phyloP scores from a whole-genome alignment of 768 basidiomycete genomes.

The Leccinum uliginosum region DNA sequence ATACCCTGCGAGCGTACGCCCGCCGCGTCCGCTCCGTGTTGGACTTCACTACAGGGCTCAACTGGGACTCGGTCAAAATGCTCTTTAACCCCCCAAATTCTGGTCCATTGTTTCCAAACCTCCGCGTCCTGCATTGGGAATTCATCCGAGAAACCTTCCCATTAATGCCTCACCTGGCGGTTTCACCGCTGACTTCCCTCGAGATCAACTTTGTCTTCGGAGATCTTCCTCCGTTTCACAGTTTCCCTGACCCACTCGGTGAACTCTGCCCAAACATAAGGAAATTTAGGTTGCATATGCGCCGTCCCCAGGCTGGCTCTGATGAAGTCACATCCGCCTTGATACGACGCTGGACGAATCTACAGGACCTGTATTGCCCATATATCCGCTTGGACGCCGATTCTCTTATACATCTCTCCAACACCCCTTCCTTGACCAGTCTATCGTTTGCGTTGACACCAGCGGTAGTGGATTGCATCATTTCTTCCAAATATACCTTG shows the following conservation, averaged over 20 bases:
- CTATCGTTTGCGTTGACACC: constrained; percentile 9
- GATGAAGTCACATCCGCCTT: constrained; percentile 12
- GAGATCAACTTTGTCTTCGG: constrained; percentile 20
- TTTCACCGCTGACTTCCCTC: constrained; percentile 13
- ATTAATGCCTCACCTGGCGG: constrained; percentile 14
- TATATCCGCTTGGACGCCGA: constrained; percentile 11
- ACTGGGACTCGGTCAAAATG: constrained; percentile 9
- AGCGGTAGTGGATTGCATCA: not conserved
- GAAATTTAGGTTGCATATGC: constrained; percentile 11
- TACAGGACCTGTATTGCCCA: constrained; percentile 14
- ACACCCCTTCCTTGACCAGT: constrained; percentile 9
- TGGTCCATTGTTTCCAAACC: constrained; percentile 18
- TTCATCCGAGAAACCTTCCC: constrained; percentile 13
- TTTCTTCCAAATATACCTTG: not conserved
- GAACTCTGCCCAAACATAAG: constrained; percentile 12
- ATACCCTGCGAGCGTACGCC: constrained; percentile 2
- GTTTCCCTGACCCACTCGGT: constrained; percentile 14
- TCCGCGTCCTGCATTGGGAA: constrained; percentile 19
- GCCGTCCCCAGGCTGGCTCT: constrained; percentile 7
- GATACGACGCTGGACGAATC: constrained; percentile 13
- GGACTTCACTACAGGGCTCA: constrained; percentile 12
- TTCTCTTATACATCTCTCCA: constrained; percentile 12
- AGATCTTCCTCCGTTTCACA: constrained; percentile 15
- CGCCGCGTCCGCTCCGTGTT: constrained; percentile 5
- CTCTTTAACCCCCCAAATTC: constrained; percentile 14